Evolutionary conservation across 225 moss, liverwort and hornwort species (phyloP).

Genomic region (Physcomitrium patens): DNA sequence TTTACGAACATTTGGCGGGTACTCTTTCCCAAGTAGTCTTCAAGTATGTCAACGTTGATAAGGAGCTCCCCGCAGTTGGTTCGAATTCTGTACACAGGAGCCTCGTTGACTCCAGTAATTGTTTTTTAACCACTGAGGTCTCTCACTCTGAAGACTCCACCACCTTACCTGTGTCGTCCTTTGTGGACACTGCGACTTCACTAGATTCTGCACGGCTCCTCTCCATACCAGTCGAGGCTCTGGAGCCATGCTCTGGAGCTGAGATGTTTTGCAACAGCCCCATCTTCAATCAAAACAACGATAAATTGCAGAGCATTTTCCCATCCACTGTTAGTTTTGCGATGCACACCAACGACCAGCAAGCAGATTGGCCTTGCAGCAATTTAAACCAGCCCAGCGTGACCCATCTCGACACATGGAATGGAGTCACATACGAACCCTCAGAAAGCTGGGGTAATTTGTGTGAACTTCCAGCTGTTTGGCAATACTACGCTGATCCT

Average conservation of each 20-base stretch:
- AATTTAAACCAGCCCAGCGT: not conserved
- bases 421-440: not conserved
- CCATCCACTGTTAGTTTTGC: constrained; percentile 15
- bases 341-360: not conserved
- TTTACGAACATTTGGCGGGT: not conserved
- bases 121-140: constrained; percentile 45
- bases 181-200: constrained; percentile 45
- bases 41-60: constrained; percentile 30
- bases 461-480: constrained; percentile 56
- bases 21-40: constrained; percentile 53
- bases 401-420: constrained; percentile 23
- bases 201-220: constrained; percentile 26
- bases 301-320: constrained; percentile 48
- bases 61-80: not conserved
- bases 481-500: constrained; percentile 55
- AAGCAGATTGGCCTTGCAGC: constrained; percentile 15
- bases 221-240: not conserved
- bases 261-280: not conserved
- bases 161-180: constrained; percentile 28
- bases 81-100: constrained; percentile 15
- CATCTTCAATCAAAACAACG: constrained; percentile 27
- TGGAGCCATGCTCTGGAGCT: not conserved
- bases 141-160: constrained; percentile 51
- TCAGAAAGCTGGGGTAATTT: constrained; percentile 53
- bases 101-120: constrained; percentile 18